phyloP scores from a whole-genome alignment of 2,329 filamentous ascomycete genomes.

The Trichoderma citrinoviride region DNA sequence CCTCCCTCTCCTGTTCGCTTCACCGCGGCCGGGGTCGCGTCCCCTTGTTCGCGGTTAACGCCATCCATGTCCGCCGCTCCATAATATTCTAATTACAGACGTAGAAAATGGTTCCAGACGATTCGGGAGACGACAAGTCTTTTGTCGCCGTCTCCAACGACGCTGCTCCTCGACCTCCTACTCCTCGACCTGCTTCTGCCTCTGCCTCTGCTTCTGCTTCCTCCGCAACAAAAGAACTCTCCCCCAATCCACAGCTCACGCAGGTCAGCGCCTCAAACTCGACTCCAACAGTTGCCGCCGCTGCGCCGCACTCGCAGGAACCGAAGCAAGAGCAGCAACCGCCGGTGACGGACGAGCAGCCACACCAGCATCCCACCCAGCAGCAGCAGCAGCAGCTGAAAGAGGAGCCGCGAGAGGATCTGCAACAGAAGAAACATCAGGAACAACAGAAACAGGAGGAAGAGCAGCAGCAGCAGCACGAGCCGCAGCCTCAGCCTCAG shows the following conservation, averaged over 20 bases:
- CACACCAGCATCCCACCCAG: background rate
- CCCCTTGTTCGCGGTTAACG: constrained; percentile 27
- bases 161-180: constrained; percentile 24
- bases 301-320: constrained; percentile 10
- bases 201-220: constrained; percentile 16
- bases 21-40: constrained; percentile 33
- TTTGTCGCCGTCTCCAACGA: constrained; percentile 14
- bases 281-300: constrained; percentile 20
- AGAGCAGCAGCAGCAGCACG: constrained; percentile 1
- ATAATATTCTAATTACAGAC: constrained; percentile 38
- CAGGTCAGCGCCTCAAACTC: constrained; percentile 6
- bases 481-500: background rate
- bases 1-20: constrained; percentile 22
- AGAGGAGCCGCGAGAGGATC: constrained; percentile 3
- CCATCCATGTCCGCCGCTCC: constrained; percentile 35
- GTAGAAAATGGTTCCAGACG: constrained; percentile 30
- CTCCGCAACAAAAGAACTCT: constrained; percentile 23
- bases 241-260: constrained; percentile 10
- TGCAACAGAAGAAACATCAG: too few species aligned
- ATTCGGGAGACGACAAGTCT: constrained; percentile 29
- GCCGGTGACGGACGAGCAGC: constrained; percentile 3
- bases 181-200: too few species aligned
- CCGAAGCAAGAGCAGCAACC: constrained; percentile 12
- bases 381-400: constrained; percentile 22
- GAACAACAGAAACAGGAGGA: too few species aligned